Base-by-base conservation (phyloP, 2,329 filamentous ascomycete genomes). In the Alternaria tenuissima region DNA sequence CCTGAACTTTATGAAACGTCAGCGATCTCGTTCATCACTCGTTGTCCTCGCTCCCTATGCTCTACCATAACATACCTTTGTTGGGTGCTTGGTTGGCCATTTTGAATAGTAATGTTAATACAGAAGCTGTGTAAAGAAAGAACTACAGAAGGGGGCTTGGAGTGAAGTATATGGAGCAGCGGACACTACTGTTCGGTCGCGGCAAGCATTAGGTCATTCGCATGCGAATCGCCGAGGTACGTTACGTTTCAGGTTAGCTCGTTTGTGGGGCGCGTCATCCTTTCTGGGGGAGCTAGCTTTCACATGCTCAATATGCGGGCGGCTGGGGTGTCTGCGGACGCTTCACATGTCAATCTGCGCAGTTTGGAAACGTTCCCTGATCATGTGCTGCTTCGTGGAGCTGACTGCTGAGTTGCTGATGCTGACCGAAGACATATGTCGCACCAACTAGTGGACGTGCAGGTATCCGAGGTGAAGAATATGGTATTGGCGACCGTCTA, bases 1-100 rank as follows among this genome's bases (percentile, higher is more conserved):
- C 83, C 71, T 86, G 83, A 62, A 85, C 86, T 87, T 47, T 51
- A 12, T 24, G 7, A 36, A 59, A 11, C 24, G 55, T 68, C 57
- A 70, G 65, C 59, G 44, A 42, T 9, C 18, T 51, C 38, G 42
- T 30, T 20, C 38, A 55, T 18, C 22, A 41, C n/a, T 28, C 44
- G 38, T 26, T 34, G 18, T 18, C 38, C n/a, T 28, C 42, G 24
- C 32, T 24, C 47, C 34, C 24, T 41, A 41, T 36, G 46, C 32
- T 12, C 16, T 11, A 20, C 5, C 38, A 14, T 22, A 7, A 53
- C 51, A 52, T 66, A 63, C 63, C 68, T 59, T 72, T 72, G 68
- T 74, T 63, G 22, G 66, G 76, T 28, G 72, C 72, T 62, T 78
- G 76, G 56, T 78, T 78, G 47, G 76, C 76, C 76, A 78, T 78